Base-by-base conservation (phyloP, 2,329 filamentous ascomycete genomes). In the Teratosphaeria epicoccoides region DNA sequence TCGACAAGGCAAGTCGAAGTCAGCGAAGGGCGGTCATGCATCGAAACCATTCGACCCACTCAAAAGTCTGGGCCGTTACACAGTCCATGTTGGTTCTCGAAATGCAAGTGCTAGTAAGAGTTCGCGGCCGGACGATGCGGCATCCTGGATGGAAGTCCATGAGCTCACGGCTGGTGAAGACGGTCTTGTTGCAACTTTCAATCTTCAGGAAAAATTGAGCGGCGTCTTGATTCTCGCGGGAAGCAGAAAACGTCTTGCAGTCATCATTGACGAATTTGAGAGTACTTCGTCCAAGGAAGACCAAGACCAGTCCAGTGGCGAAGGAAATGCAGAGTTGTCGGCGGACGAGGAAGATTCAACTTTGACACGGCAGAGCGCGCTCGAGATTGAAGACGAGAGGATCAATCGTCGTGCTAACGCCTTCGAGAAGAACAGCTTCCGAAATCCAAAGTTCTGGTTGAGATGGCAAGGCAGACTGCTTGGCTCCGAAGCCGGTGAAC, bases 401-500 rank as follows among this genome's bases (percentile, higher is more conserved):
- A 22, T 37, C 12, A 49, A 49, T 20, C 20, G 37, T 10, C 47
- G 47, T 23, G 29, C 37, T 10, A 23, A 22, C 11, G 47, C 47
- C n/a, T 49, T 49, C 24, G 24, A 43, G 29, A 49, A 49, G 29
- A 40, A 37, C 22, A 24, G 24, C 26, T 49, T 49, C 29, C 28
- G 54, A n/a, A 49, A 52, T 11, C 52, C 54, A 22, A 56, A 56
- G 28, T 56, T 56, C 45, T 56, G 52, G 49, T 47, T 56, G 45
- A 40, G 24, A 14, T 56, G 54, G 54, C 47, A 52, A 40, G 48
- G 49, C 26, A 40, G n/a, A 17, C n/a, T 40, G n/a, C 33, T n/a
- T 17, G n/a, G 14, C 10, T 7, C 33, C 6, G 33, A 20, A 40
- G 33, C 33, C n/a, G 17, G 6, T n/a, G n/a, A 17, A 7, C 7